Base-by-base conservation (phyloP, 768 basidiomycete species). In the Mycena venus region DNA sequence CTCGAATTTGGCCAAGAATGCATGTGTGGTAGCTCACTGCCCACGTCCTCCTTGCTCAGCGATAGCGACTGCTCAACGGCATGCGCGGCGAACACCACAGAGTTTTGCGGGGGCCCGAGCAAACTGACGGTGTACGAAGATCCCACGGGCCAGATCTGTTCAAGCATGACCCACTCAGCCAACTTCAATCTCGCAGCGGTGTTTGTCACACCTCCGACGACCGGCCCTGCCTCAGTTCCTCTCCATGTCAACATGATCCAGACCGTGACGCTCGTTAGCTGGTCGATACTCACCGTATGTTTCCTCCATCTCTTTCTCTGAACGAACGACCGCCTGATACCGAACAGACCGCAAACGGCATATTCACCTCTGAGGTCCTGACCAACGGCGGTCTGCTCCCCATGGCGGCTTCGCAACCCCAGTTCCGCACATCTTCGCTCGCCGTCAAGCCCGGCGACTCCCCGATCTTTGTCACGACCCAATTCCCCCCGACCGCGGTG, bases 1-100 rank as follows among this genome's bases (percentile, higher is more conserved):
- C 40, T 85, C 44, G 87, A 88, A 73, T 88, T 80, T 51, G 80
- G 85, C 2, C 61, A 74, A 7, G 80, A 85, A 75, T 85, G 83
- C 75, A 83, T 65, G 67, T 78, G 77, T 53, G 59, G 63, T 55
- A 65, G 15, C 55, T 49, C 66, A 34, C 72, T 60, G 27, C 75
- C 68, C 27, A 56, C 70, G 1, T 49, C 74, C 8, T 51, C 72
- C 11, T 29, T 47, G 3, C 36, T 71, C 7, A 63, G 51, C 44
- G 67, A 70, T 25, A 64, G 38, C 25, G 66, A 56, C 21, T 78
- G 77, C 69, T 60, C 60, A 15, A 76, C 74, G 17, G 66, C 75
- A 4, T 78, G 78, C 34, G 55, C 47, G 4, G 78, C 71, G 11
- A 77, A 79, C 61, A 70, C 68, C 32, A 66, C 51, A 7, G 71